These are phyloP conservation scores for Chytridium lagenaria DNA, from an alignment of 371 early-diverging fungal genomes.

Conservation along the genomic window DNA sequence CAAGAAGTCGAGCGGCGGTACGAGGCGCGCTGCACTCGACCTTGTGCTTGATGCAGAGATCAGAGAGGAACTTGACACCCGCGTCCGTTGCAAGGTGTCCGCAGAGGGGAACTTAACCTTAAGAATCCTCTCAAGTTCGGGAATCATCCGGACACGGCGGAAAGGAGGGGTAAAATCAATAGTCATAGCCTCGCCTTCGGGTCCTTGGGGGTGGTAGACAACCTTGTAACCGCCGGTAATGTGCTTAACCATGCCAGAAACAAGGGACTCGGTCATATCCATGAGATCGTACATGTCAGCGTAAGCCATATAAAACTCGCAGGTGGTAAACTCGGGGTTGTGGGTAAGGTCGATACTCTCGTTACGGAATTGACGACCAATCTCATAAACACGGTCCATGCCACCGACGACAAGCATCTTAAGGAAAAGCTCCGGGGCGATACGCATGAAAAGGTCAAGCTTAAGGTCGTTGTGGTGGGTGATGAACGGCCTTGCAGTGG, in stretches of 20 bases:
- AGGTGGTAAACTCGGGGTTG: constrained; percentile 99
- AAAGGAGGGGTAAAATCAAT: constrained; percentile 98
- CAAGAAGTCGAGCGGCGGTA: constrained; percentile 94
- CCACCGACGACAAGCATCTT: constrained; percentile 99
- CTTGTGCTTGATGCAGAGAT: constrained; percentile 90
- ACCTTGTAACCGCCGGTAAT: constrained; percentile 90
- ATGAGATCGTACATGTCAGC: constrained; percentile 98
- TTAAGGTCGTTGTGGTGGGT: constrained; percentile 99
- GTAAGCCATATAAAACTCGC: constrained; percentile 99
- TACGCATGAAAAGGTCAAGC: constrained; percentile 98
- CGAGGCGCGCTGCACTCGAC: constrained; percentile 95
- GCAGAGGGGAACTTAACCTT: constrained; percentile 91
- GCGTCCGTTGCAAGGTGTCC: constrained; percentile 79
- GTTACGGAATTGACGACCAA: constrained; percentile 99
- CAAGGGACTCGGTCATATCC: constrained; percentile 92
- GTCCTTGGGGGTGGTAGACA: constrained; percentile 91
- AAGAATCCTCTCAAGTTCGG: constrained; percentile 90
- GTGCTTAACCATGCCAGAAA: constrained; percentile 92
- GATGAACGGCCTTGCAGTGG: constrained; percentile 99
- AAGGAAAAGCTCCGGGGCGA: constrained; percentile 98
- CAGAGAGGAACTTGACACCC: constrained; percentile 86
- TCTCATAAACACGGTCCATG: constrained; percentile 99
- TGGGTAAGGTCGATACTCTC: constrained; percentile 99
- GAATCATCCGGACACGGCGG: constrained; percentile 93
- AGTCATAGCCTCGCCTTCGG: constrained; percentile 75